Evolutionary conservation across 2,329 filamentous ascomycete species (phyloP).

Genomic region (Exutisphaerella laricina): DNA sequence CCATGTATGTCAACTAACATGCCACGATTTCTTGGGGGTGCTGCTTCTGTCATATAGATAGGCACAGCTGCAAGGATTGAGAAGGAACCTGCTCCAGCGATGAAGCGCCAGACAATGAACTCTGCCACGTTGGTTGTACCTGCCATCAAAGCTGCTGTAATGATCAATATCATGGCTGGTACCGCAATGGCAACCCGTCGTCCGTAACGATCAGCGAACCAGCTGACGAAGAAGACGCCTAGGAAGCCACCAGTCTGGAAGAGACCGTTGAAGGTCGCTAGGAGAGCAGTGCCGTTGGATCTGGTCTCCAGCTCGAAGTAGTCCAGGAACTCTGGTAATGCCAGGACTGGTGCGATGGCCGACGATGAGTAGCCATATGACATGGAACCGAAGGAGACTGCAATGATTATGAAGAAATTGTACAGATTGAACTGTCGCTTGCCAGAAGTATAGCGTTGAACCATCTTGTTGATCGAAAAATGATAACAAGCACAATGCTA

Average conservation of each 20-base stretch:
- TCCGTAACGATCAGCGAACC: conserved; percentile 1
- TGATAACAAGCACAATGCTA: background rate
- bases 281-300: background rate
- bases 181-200: conserved; percentile 3
- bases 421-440: conserved; percentile 3
- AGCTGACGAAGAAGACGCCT: conserved; percentile 5
- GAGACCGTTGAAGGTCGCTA: conserved; percentile 4
- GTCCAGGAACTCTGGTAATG: conserved; percentile 2
- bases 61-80: conserved; percentile 4
- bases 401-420: conserved; percentile 6
- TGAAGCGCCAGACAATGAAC: conserved; percentile 6
- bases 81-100: conserved; percentile 3
- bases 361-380: conserved; percentile 3
- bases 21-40: conserved; percentile 2
- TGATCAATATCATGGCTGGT: background rate
- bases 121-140: conserved; percentile 4
- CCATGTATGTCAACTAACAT: conserved; percentile 6
- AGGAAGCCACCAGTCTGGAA: conserved; percentile 6
- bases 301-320: conserved; percentile 2
- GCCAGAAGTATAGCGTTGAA: conserved; percentile 1
- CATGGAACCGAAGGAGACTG: conserved; percentile 2
- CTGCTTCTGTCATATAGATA: conserved; percentile 6
- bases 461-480: conserved; percentile 1
- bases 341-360: conserved; percentile 2
- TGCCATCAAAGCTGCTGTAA: conserved; percentile 4